Conservation (phyloP, 306 rosid species). For the Castanea mollissima region DNA sequence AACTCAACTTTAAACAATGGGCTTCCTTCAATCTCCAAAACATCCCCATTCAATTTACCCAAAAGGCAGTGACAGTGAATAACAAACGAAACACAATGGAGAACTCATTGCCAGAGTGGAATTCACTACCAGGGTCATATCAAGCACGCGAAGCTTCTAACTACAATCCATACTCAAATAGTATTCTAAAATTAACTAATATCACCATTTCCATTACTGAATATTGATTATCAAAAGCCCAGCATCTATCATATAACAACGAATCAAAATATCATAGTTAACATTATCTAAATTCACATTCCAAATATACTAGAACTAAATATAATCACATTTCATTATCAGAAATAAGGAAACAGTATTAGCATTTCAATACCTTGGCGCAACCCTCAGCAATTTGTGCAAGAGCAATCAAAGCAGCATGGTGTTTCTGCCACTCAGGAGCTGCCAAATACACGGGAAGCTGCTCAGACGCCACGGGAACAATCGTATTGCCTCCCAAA, state of each 20-base stretch:
- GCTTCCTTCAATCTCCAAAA: not conserved
- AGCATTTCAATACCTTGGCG: conserved; percentile 54
- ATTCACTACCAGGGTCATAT: not conserved
- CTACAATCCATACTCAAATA: not conserved
- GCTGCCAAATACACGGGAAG: conserved; percentile 83
- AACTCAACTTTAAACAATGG: not conserved
- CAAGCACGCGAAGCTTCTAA: not conserved
- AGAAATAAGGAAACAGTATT: not conserved
- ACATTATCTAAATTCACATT: not conserved
- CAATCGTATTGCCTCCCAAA: conserved; percentile 93
- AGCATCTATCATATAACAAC: too few species aligned
- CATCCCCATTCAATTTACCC: not conserved
- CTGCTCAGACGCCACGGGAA: conserved; percentile 93
- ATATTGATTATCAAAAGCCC: too few species aligned
- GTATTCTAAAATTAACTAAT: not conserved
- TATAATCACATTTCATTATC: not conserved
- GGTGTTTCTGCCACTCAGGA: conserved; percentile 91
- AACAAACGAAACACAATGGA: not conserved
- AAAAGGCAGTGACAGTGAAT: not conserved
- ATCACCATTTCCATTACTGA: not conserved
- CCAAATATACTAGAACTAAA: not conserved
- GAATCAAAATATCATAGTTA: too few species aligned
- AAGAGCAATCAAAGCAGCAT: conserved; percentile 82
- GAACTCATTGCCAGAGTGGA: not conserved
- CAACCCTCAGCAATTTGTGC: conserved; percentile 98